phyloP scores from a whole-genome alignment of 2,329 filamentous ascomycete species.

The Aspergillus arachidicola region DNA sequence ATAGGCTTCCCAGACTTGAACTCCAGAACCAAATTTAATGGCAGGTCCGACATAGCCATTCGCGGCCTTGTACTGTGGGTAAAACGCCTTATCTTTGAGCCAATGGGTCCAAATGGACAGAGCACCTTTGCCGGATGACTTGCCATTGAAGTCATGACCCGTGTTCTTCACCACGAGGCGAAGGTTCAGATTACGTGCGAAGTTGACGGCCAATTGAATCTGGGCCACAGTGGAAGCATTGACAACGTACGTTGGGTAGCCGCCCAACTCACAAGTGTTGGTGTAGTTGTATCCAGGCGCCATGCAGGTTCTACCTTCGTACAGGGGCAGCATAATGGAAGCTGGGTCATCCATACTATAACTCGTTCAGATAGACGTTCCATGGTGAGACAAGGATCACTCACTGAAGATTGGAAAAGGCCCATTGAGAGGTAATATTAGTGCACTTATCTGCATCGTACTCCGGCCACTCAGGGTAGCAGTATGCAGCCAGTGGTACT shows the following conservation, averaged over 20 bases:
- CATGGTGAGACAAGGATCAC: not conserved
- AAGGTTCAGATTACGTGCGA: slow-evolving; percentile 31
- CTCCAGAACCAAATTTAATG: slow-evolving; percentile 56
- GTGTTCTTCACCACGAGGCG: slow-evolving; percentile 48
- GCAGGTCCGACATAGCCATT: slow-evolving; percentile 52
- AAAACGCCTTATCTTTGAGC: slow-evolving; percentile 30
- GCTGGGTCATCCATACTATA: slow-evolving; percentile 21
- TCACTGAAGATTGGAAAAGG: slow-evolving; percentile 16
- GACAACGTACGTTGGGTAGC: slow-evolving; percentile 37
- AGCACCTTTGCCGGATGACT: slow-evolving; percentile 59
- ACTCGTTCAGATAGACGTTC: not conserved
- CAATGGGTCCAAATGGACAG: slow-evolving; percentile 28
- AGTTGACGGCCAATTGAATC: slow-evolving; percentile 36
- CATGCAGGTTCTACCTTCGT: slow-evolving; percentile 28
- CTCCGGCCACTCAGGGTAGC: slow-evolving; percentile 36
- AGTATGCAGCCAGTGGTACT: slow-evolving; percentile 35
- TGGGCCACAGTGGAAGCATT: slow-evolving; percentile 36
- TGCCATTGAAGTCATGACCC: slow-evolving; percentile 52
- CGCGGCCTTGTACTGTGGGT: slow-evolving; percentile 35
- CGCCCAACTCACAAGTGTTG: slow-evolving; percentile 29
- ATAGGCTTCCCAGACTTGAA: slow-evolving; percentile 54
- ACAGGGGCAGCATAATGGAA: slow-evolving; percentile 31
- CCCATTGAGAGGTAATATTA: slow-evolving; percentile 33
- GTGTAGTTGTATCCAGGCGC: slow-evolving; percentile 38
- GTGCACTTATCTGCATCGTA: slow-evolving; percentile 36